A percentile compares a stretch with the other conserved stretches of the same genome.
phyloP scores from a whole-genome alignment of 345 rosid genomes.

The Balakata baccata region DNA sequence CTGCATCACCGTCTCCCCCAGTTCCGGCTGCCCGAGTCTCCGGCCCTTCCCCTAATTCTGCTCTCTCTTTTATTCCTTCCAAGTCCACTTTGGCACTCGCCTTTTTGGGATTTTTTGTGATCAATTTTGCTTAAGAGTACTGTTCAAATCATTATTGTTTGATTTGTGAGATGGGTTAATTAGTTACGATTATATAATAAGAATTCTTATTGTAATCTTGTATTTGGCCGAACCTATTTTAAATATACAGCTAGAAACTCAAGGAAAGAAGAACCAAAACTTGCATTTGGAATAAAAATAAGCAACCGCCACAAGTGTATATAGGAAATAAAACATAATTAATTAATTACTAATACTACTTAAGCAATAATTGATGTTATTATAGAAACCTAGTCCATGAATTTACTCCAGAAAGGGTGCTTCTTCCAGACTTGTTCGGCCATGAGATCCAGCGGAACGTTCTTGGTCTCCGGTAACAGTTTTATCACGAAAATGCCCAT shows the following conservation, averaged over 20 bases:
- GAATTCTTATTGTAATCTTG: background rate
- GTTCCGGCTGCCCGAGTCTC: conserved; percentile 47
- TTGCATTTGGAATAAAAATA: no score
- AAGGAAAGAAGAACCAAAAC: no score
- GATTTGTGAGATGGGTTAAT: background rate
- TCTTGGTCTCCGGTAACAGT: conserved; percentile 23
- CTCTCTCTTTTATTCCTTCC: conserved; percentile 24
- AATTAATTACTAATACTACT: no score
- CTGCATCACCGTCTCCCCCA: conserved; percentile 26
- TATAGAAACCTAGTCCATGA: conserved; percentile 9
- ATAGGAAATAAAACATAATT: no score
- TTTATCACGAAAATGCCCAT: conserved; percentile 17
- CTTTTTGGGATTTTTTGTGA: conserved; percentile 21
- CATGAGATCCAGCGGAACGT: conserved; percentile 20
- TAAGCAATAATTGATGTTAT: background rate
- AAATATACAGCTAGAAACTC: background rate
- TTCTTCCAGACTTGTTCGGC: conserved; percentile 24
- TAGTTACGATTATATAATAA: background rate
- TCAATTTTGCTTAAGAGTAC: conserved; percentile 10
- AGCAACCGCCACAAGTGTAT: no score
- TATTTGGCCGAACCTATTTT: background rate
- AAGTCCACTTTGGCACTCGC: conserved; percentile 23
- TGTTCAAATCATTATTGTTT: background rate
- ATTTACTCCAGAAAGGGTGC: conserved; percentile 20
- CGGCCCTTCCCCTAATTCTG: conserved; percentile 45